These are phyloP conservation scores for Porcisia hertigi DNA, from an alignment of 208 protist genomes.

Conservation along the genomic window DNA sequence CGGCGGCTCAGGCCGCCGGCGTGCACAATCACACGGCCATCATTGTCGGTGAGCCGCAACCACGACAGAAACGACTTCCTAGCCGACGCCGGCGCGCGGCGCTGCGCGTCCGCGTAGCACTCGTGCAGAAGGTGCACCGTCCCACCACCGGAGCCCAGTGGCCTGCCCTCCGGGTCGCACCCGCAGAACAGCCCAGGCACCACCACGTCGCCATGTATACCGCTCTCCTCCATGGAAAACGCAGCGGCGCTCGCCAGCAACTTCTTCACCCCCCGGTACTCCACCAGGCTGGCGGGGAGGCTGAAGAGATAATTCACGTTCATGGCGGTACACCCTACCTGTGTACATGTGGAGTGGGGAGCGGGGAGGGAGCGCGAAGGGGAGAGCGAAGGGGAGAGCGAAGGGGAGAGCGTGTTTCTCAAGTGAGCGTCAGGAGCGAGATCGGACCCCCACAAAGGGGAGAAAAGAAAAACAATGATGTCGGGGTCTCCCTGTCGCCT, in stretches of 20 bases:
- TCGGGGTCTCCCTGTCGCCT: no score
- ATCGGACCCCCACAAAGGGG: not conserved
- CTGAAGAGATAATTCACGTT: constrained; percentile 27
- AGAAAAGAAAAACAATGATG: no score
- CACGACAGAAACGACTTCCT: constrained; percentile 21
- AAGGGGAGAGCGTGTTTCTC: not conserved
- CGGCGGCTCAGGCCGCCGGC: constrained; percentile 56
- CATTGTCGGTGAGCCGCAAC: constrained; percentile 28
- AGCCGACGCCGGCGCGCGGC: not conserved
- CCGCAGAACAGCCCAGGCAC: constrained; percentile 28
- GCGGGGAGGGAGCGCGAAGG: not conserved
- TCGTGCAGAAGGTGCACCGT: constrained; percentile 45
- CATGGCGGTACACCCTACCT: constrained; percentile 1
- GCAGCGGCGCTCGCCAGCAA: constrained; percentile 22
- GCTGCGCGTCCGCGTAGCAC: constrained; percentile 30
- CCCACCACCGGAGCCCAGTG: constrained; percentile 46
- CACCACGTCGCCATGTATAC: not conserved
- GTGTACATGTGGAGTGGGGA: not conserved
- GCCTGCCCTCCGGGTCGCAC: constrained; percentile 34
- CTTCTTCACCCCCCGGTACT: constrained; percentile 17
- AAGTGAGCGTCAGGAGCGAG: not conserved
- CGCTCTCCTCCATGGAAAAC: not conserved
- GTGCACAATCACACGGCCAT: constrained; percentile 48
- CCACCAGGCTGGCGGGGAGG: constrained; percentile 13
- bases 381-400: no score